A percentile compares a stretch with the other conserved stretches of the same genome.
phyloP scores from a whole-genome alignment of 495 filamentous ascomycete genomes.

The Eremomyces bilateralis region DNA sequence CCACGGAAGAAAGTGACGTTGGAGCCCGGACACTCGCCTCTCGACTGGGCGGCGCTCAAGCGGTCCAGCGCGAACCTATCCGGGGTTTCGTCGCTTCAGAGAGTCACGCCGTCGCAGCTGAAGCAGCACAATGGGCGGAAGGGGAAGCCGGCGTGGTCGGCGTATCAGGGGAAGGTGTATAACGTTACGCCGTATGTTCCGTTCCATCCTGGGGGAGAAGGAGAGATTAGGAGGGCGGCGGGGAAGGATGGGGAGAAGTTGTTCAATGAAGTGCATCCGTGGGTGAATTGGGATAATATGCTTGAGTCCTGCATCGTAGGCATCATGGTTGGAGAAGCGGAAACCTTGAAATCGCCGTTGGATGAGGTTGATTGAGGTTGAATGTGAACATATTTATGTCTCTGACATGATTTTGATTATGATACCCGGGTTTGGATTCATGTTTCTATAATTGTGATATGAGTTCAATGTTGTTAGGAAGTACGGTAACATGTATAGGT shows the following conservation, averaged over 20 bases:
- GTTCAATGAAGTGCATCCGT: constrained; percentile 85
- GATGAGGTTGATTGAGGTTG: constrained; percentile 20
- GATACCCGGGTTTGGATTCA: too few species aligned
- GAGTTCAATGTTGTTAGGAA: too few species aligned
- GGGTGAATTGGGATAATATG: constrained; percentile 97
- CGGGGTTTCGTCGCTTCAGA: constrained; percentile 28
- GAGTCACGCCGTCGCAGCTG: constrained; percentile 61
- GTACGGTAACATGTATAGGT: too few species aligned
- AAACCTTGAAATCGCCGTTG: constrained; percentile 5
- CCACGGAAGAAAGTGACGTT: constrained; percentile 40
- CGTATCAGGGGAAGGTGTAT: constrained; percentile 69
- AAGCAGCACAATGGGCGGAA: constrained; percentile 53
- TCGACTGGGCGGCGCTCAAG: constrained; percentile 79
- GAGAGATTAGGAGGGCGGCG: constrained; percentile 60
- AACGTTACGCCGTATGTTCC: constrained; percentile 78
- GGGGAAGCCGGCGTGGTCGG: constrained; percentile 74
- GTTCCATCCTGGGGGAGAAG: constrained; percentile 82
- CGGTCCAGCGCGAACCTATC: constrained; percentile 39
- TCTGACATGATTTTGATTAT: too few species aligned
- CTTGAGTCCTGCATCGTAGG: constrained; percentile 69
- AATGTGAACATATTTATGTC: too few species aligned
- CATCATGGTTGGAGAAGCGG: constrained; percentile 53
- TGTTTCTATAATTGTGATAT: too few species aligned
- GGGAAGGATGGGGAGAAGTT: constrained; percentile 57
- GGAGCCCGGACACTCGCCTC: constrained; percentile 68